Percentiles rank a stretch among this genome's conserved stretches.
Conservation (phyloP, 768 basidiomycete species). For the Flagelloscypha sp. region DNA sequence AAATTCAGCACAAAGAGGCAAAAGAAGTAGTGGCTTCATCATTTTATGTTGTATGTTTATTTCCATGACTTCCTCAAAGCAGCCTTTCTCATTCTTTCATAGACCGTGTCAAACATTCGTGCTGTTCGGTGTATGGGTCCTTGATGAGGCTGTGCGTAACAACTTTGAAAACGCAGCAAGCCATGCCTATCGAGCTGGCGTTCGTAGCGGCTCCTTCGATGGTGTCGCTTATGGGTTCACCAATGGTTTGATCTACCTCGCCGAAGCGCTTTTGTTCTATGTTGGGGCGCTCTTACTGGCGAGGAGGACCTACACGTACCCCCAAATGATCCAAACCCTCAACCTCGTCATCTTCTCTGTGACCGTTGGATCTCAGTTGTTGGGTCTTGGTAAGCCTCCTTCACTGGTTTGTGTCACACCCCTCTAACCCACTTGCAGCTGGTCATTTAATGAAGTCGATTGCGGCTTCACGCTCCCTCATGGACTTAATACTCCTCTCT, state of each 20-base stretch:
- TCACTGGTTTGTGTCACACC: no score
- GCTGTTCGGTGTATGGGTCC: slow-evolving; percentile 67
- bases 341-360: slow-evolving; percentile 66
- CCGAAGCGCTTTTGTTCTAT: slow-evolving; percentile 62
- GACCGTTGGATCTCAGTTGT: slow-evolving; percentile 55
- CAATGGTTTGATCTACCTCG: slow-evolving; percentile 53
- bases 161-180: slow-evolving; percentile 42
- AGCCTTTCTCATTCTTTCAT: no score
- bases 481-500: no score
- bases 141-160: slow-evolving; percentile 44
- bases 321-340: slow-evolving; percentile 59
- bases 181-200: slow-evolving; percentile 39
- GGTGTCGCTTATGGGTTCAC: slow-evolving; percentile 52
- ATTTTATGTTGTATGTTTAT: no score
- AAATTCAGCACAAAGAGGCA: no score
- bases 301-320: slow-evolving; percentile 51
- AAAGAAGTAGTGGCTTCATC: no score
- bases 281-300: slow-evolving; percentile 54
- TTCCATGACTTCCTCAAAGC: no score
- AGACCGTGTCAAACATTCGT: slow-evolving; percentile 59
- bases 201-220: slow-evolving; percentile 51
- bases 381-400: slow-evolving; percentile 50
- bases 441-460: no score
- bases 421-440: no score
- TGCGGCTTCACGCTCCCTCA: no score